Evolutionary conservation across 768 basidiomycete species (phyloP).

Genomic region (Tulasnella sp.): DNA sequence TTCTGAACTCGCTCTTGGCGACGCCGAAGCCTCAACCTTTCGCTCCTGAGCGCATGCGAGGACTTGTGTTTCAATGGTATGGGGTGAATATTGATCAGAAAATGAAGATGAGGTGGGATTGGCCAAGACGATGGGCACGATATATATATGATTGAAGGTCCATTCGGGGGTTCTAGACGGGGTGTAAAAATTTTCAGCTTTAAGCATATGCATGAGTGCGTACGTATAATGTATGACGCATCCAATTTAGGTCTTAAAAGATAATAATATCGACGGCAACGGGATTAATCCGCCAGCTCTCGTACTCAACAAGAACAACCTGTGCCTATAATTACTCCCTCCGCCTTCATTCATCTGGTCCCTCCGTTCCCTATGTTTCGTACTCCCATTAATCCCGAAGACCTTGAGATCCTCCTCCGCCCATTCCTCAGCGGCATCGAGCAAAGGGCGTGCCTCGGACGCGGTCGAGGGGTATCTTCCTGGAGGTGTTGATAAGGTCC

Average conservation of each 20-base stretch:
- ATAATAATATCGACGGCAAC: constrained; percentile 83
- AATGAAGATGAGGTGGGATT: constrained; percentile 80
- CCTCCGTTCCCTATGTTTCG: constrained; percentile 67
- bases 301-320: constrained; percentile 71
- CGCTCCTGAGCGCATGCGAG: constrained; percentile 80
- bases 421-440: constrained; percentile 96
- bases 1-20: constrained; percentile 51
- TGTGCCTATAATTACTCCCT: constrained; percentile 48
- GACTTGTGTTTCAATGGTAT: constrained; percentile 88
- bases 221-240: too few relatives aligned
- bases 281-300: constrained; percentile 67
- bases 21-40: constrained; percentile 92
- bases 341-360: constrained; percentile 73
- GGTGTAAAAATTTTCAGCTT: neutral
- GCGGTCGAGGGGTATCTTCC: constrained; percentile 96
- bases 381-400: constrained; percentile 88
- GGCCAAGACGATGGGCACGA: constrained; percentile 91
- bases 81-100: constrained; percentile 77
- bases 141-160: constrained; percentile 95
- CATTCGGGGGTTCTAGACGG: constrained; percentile 78
- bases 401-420: constrained; percentile 69
- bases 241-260: constrained; percentile 90
- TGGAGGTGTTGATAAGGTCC: constrained; percentile 74
- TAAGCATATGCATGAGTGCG: neutral
- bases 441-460: constrained; percentile 73